Percentiles rank a stretch among this genome's conserved stretches.
These are phyloP conservation scores for Rauvolfia tetraphylla DNA, from an alignment of 257 asterid species.

Conservation along the genomic window DNA sequence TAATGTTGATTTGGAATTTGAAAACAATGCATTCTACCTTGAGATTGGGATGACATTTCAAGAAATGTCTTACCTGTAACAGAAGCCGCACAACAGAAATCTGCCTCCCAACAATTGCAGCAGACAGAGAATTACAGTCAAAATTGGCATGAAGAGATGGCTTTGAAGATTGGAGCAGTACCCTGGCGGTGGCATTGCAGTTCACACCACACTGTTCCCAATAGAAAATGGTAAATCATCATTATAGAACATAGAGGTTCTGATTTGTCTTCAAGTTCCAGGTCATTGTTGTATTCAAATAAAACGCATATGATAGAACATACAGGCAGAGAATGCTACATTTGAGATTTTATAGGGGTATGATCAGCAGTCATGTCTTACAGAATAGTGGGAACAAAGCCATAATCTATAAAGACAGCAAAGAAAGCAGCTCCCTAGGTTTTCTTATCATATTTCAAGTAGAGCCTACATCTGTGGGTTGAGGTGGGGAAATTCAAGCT, in stretches of 20 bases:
- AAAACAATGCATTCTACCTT: background rate
- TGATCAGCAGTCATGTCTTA: no score
- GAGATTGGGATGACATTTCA: background rate
- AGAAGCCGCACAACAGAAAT: conserved; percentile 47
- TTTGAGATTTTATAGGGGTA: background rate
- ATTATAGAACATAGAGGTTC: background rate
- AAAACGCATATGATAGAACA: background rate
- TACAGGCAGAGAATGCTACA: background rate
- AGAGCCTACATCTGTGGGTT: background rate
- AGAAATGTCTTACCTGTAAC: conserved; percentile 38
- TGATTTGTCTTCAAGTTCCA: background rate
- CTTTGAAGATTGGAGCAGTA: conserved; percentile 63
- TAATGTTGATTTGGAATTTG: background rate
- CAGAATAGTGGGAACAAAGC: background rate
- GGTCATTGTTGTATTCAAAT: background rate
- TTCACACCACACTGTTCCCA: conserved; percentile 58
- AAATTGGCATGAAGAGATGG: conserved; percentile 71
- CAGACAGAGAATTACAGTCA: conserved; percentile 64
- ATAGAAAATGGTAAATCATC: conserved; percentile 2
- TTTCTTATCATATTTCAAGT: background rate
- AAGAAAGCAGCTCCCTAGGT: background rate
- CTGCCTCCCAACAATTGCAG: conserved; percentile 64
- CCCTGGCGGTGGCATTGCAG: conserved; percentile 58
- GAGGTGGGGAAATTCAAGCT: background rate
- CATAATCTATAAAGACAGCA: background rate